Evolutionary conservation across 148 eudicot species (phyloP).

Genomic region (Rhododendron henanense): DNA sequence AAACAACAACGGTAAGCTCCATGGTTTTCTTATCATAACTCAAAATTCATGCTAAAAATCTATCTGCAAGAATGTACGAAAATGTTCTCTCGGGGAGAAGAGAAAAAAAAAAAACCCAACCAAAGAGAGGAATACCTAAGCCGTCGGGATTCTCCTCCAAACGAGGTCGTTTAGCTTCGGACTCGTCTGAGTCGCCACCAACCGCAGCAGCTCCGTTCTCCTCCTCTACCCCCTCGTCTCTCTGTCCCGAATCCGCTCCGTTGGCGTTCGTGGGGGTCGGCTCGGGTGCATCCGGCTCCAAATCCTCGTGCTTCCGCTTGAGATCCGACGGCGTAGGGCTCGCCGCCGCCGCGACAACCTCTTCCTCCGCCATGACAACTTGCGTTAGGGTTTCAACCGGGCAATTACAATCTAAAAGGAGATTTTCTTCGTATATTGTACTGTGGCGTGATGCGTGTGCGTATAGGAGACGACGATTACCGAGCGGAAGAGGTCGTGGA

Average conservation of each 20-base stretch:
- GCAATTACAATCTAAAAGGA: not conserved
- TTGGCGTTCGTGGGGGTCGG: constrained; percentile 3
- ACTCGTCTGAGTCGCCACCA: not conserved
- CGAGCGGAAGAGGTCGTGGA: not conserved
- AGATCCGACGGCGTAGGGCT: constrained; percentile 28
- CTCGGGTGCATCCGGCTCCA: constrained; percentile 33
- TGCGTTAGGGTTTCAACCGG: constrained; percentile 3
- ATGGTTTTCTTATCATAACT: not conserved
- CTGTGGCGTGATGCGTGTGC: not conserved
- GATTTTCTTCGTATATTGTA: not conserved
- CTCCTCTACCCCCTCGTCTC: not conserved
- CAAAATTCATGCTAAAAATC: not conserved
- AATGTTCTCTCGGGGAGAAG: too few species aligned
- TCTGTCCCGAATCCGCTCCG: constrained; percentile 12
- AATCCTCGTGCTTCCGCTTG: constrained; percentile 63
- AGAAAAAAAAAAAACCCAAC: not conserved
- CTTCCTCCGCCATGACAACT: constrained; percentile 42
- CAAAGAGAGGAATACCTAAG: constrained; percentile 28
- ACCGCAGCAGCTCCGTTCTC: constrained; percentile 22
- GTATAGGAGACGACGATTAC: not conserved
- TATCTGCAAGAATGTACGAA: too few species aligned
- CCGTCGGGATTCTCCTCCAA: constrained; percentile 41
- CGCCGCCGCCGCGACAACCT: constrained; percentile 18
- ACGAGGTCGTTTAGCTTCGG: constrained; percentile 64
- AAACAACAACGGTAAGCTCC: not conserved